These are phyloP conservation scores for Corymbia citriodora DNA, from an alignment of 441 rosid species.

Conservation along the genomic window DNA sequence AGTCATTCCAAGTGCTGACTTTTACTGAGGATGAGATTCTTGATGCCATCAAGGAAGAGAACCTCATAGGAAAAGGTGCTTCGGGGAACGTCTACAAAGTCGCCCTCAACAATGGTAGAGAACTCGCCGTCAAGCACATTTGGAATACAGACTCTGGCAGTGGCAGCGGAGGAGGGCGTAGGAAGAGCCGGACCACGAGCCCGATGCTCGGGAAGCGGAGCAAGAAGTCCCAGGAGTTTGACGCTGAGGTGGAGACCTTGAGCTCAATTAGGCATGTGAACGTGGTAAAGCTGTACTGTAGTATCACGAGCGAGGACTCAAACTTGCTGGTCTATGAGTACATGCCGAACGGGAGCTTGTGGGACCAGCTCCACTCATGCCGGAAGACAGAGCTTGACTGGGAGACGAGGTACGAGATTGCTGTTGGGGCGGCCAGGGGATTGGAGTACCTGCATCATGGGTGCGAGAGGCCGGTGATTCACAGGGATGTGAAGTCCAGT, in stretches of 20 bases:
- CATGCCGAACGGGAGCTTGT: slow-evolving; percentile 84
- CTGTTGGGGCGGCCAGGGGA: slow-evolving; percentile 82
- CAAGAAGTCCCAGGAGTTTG: slow-evolving; percentile 52
- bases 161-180: background rate
- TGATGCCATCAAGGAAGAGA: slow-evolving; percentile 8
- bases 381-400: slow-evolving; percentile 70
- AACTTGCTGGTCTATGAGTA: slow-evolving; percentile 88
- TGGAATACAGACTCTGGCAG: background rate
- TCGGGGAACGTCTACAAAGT: slow-evolving; percentile 11
- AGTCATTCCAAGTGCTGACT: slow-evolving; percentile 5
- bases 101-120: background rate
- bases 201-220: slow-evolving; percentile 51
- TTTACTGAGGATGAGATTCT: slow-evolving; percentile 16
- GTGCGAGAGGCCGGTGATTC: slow-evolving; percentile 70
- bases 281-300: slow-evolving; percentile 86
- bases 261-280: slow-evolving; percentile 89
- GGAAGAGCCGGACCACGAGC: background rate
- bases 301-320: slow-evolving; percentile 91
- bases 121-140: slow-evolving; percentile 6
- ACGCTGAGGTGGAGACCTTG: slow-evolving; percentile 77
- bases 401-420: slow-evolving; percentile 81
- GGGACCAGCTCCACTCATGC: slow-evolving; percentile 69
- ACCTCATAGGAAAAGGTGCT: slow-evolving; percentile 6
- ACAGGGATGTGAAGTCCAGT: slow-evolving; percentile 88
- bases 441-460: slow-evolving; percentile 93